Percentiles rank a stretch among this genome's conserved stretches.
These are phyloP conservation scores for Cladosporium sphaerospermum DNA, from an alignment of 2,329 filamentous ascomycete genomes.

Conservation along the genomic window DNA sequence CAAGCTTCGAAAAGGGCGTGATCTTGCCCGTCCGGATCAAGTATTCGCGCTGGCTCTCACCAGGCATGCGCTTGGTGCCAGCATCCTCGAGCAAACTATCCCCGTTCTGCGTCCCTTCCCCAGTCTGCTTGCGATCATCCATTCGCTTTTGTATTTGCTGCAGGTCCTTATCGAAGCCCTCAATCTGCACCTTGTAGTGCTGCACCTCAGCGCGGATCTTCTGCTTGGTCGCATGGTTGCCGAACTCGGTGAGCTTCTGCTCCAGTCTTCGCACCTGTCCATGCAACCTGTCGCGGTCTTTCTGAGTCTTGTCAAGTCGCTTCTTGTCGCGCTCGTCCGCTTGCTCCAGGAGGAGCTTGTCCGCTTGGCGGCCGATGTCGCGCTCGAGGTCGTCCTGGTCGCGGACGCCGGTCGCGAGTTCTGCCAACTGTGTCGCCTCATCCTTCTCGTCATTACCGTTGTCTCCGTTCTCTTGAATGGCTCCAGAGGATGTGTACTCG, in stretches of 20 bases:
- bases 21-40: constrained; percentile 96
- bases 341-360: constrained; percentile 54
- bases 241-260: constrained; percentile 51
- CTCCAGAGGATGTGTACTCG: no score
- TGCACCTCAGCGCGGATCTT: constrained; percentile 61
- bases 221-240: constrained; percentile 49
- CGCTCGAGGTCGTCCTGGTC: constrained; percentile 87
- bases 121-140: constrained; percentile 60
- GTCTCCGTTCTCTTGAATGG: no score
- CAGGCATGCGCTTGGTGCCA: constrained; percentile 59
- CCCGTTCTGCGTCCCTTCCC: constrained; percentile 38
- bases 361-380: constrained; percentile 67
- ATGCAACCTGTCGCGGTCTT: constrained; percentile 54
- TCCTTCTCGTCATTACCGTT: constrained; percentile 14
- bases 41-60: constrained; percentile 80
- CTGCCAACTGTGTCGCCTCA: constrained; percentile 36
- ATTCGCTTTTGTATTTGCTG: constrained; percentile 77
- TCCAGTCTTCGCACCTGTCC: constrained; percentile 57
- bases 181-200: constrained; percentile 59
- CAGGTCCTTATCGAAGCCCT: constrained; percentile 64
- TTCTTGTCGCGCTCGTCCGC: constrained; percentile 59
- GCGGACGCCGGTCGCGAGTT: constrained; percentile 48
- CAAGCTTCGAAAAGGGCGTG: constrained; percentile 83
- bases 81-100: constrained; percentile 32
- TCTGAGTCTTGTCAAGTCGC: constrained; percentile 52